Conservation (phyloP, 805 yeast species). For the Starmerella bombi region DNA sequence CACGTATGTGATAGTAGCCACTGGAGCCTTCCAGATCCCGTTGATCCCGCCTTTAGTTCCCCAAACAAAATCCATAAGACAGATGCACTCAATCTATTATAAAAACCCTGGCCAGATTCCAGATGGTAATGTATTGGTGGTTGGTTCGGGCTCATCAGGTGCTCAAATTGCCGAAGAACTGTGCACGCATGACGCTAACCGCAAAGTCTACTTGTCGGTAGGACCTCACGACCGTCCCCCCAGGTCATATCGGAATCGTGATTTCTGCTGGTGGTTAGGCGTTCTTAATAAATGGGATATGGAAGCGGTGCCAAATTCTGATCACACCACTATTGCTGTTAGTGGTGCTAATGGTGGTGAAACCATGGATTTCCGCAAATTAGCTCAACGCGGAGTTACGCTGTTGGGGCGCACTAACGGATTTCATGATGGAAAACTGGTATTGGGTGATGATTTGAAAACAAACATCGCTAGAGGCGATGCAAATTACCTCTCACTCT, state of each 20-base stretch:
- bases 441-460: constrained; percentile 8
- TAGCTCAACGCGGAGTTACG: constrained; percentile 10
- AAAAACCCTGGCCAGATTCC: constrained; percentile 11
- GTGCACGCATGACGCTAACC: constrained; percentile 1
- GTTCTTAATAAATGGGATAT: constrained; percentile 17
- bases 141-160: constrained; percentile 18
- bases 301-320: constrained; percentile 9
- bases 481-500: constrained; percentile 12
- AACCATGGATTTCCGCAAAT: constrained; percentile 17
- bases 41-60: constrained; percentile 14
- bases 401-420: constrained; percentile 13
- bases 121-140: constrained; percentile 14
- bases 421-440: constrained; percentile 6
- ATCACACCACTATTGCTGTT: constrained; percentile 18
- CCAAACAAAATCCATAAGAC: neutral
- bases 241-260: constrained; percentile 16
- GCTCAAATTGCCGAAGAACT: constrained; percentile 19
- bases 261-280: constrained; percentile 20
- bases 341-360: constrained; percentile 18
- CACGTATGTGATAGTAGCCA: constrained; percentile 12
- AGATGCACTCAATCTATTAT: constrained; percentile 16
- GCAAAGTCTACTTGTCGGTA: constrained; percentile 9
- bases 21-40: constrained; percentile 17
- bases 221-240: constrained; percentile 19
- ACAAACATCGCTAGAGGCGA: constrained; percentile 13